These are phyloP conservation scores for Erythrophleum ivorense DNA, from an alignment of 331 rosid genomes.

Conservation along the genomic window DNA sequence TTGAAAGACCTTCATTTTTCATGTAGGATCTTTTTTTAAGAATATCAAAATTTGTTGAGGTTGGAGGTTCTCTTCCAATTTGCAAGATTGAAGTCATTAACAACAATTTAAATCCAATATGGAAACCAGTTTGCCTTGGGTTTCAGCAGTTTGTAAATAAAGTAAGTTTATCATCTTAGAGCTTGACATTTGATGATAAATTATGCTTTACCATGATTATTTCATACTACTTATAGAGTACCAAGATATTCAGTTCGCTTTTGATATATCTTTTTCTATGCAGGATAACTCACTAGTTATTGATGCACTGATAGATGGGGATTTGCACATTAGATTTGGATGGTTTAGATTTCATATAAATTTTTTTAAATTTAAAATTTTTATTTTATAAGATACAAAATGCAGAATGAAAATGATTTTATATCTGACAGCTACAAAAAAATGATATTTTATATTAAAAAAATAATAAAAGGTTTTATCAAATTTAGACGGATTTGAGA, in stretches of 20 bases:
- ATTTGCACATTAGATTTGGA: too few species aligned
- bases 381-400: too few species aligned
- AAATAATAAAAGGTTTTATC: too few species aligned
- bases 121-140: slow-evolving; percentile 71
- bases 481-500: too few species aligned
- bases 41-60: slow-evolving; percentile 78
- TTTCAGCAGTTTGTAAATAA: slow-evolving; percentile 77
- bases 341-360: too few species aligned
- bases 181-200: slow-evolving; percentile 21
- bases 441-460: too few species aligned
- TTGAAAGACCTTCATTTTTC: neutral
- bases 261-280: slow-evolving; percentile 2
- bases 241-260: slow-evolving; percentile 27
- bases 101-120: slow-evolving; percentile 74
- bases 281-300: slow-evolving; percentile 83
- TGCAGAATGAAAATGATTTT: too few species aligned
- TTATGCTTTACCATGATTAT: neutral
- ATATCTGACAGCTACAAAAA: too few species aligned
- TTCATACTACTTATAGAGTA: slow-evolving; percentile 6
- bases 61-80: slow-evolving; percentile 73
- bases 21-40: slow-evolving; percentile 82
- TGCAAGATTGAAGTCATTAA: slow-evolving; percentile 84
- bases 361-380: too few species aligned
- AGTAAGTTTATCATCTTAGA: slow-evolving; percentile 49
- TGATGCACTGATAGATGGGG: slow-evolving; percentile 8